Evolutionary conservation across 2,329 filamentous ascomycete species (phyloP).

Genomic region (Fusarium gaditjirri): DNA sequence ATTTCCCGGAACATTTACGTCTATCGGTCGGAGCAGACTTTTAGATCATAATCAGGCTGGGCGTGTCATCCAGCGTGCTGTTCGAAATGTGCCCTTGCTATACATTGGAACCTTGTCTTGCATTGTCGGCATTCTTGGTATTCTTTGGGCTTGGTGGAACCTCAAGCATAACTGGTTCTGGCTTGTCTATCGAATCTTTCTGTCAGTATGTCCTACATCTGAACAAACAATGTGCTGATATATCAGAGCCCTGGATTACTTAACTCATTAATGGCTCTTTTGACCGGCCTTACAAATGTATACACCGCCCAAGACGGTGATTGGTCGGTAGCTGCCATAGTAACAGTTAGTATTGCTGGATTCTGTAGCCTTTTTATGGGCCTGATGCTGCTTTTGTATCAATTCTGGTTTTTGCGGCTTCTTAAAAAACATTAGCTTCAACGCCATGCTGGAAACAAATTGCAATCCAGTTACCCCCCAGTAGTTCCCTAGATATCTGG

Average conservation of each 20-base stretch:
- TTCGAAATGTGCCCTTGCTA: not conserved
- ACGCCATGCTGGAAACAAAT: not conserved
- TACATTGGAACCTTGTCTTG: not conserved
- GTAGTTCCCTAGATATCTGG: not conserved
- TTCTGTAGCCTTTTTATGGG: not conserved
- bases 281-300: not conserved
- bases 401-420: not conserved
- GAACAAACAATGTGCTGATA: not conserved
- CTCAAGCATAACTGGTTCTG: conserved; percentile 11
- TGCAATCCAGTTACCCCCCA: not conserved
- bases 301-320: not conserved
- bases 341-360: not conserved
- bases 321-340: not conserved
- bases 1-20: conserved; percentile 18
- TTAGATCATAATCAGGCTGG: not conserved
- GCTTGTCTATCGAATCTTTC: conserved; percentile 17
- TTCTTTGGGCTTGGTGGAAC: conserved; percentile 14
- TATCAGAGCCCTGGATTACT: conserved; percentile 1
- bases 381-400: not conserved
- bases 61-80: not conserved
- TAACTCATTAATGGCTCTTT: not conserved
- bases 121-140: not conserved
- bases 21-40: not conserved
- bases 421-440: not conserved
- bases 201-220: conserved; percentile 4